A percentile compares a stretch with the other conserved stretches of the same genome.
These are phyloP conservation scores for Cyberlindnera americana DNA, from an alignment of 805 yeast genomes.

Conservation along the genomic window DNA sequence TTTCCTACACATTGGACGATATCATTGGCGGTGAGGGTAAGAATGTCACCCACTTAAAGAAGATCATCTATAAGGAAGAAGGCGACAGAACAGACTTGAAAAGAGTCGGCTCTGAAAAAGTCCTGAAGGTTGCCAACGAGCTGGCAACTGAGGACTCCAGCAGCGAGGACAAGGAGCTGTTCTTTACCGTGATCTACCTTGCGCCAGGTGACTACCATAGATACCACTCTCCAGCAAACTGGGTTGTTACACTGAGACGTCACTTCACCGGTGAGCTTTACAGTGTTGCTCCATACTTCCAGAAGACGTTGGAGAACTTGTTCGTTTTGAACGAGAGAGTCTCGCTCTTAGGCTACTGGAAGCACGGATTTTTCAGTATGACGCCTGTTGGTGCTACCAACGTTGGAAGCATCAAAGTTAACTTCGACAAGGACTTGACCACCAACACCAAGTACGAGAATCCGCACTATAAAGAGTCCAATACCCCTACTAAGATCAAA, in stretches of 20 bases:
- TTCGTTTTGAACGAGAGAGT: conserved; percentile 94
- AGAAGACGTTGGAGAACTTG: conserved; percentile 76
- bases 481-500: conserved; percentile 39
- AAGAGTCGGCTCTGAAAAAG: conserved; percentile 29
- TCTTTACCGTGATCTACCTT: conserved; percentile 85
- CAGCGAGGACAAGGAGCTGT: conserved; percentile 52
- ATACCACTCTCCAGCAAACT: conserved; percentile 91
- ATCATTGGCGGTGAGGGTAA: conserved; percentile 53
- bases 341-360: conserved; percentile 93
- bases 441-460: conserved; percentile 74
- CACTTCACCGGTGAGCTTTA: conserved; percentile 95
- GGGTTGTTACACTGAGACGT: conserved; percentile 93
- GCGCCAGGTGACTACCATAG: conserved; percentile 99
- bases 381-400: conserved; percentile 99
- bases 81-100: conserved; percentile 58
- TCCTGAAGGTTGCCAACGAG: conserved; percentile 38
- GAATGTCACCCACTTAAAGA: conserved; percentile 42
- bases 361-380: conserved; percentile 95
- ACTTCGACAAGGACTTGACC: conserved; percentile 84
- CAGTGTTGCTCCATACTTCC: conserved; percentile 96
- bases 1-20: conserved; percentile 66
- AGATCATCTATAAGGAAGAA: conserved; percentile 50
- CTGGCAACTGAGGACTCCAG: conserved; percentile 18
- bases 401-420: conserved; percentile 90
- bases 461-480: conserved; percentile 22